These are phyloP conservation scores for Funneliformis geosporum DNA, from an alignment of 192 early-diverging fungal species.

Conservation along the genomic window DNA sequence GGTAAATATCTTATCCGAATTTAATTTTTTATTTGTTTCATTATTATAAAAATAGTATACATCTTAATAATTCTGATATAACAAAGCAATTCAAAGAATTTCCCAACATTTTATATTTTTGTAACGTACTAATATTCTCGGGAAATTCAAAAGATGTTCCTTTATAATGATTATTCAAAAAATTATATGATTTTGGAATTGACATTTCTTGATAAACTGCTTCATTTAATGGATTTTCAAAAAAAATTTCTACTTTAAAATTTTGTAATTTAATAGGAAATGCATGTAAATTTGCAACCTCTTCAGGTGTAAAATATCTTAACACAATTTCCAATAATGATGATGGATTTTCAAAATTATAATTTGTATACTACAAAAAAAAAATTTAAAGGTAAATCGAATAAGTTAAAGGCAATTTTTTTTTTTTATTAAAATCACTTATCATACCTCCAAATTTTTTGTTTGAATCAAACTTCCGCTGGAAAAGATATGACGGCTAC, in stretches of 20 bases:
- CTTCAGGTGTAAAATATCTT: constrained; percentile 80
- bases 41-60: constrained; percentile 51
- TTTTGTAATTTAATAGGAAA: constrained; percentile 58
- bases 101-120: constrained; percentile 79
- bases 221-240: constrained; percentile 24
- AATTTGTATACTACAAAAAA: constrained; percentile 43
- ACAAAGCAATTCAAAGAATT: constrained; percentile 87
- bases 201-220: constrained; percentile 29
- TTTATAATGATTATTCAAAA: constrained; percentile 13
- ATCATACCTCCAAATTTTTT: constrained; percentile 58
- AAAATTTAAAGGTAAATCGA: neutral
- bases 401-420: neutral
- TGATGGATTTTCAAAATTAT: constrained; percentile 65
- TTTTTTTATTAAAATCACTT: neutral
- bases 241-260: neutral
- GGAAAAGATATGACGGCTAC: constrained; percentile 73
- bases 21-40: too few species aligned
- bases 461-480: constrained; percentile 83
- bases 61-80: constrained; percentile 73
- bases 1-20: too few species aligned
- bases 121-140: constrained; percentile 53
- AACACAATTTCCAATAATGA: constrained; percentile 68
- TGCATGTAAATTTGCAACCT: constrained; percentile 79
- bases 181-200: constrained; percentile 58
- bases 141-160: constrained; percentile 68